phyloP scores from a whole-genome alignment of 2,329 filamentous ascomycete species.

The Chrysoporthe deuterocubensis region DNA sequence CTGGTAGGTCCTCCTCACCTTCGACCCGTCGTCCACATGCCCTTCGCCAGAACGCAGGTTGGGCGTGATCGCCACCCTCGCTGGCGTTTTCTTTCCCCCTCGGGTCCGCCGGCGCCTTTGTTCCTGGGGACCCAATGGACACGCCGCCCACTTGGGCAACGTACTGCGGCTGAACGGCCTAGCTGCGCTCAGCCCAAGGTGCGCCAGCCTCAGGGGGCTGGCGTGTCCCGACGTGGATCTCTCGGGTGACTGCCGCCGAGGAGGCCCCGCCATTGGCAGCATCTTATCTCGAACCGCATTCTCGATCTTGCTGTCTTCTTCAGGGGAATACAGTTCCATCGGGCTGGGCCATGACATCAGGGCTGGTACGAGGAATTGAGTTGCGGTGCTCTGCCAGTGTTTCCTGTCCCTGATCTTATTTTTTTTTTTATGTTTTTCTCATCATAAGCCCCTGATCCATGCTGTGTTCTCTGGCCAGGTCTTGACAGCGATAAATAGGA shows the following conservation, averaged over 20 bases:
- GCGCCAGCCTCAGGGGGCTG: constrained; percentile 14
- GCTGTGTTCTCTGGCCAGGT: neutral
- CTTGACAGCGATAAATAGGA: neutral
- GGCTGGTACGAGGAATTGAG: neutral
- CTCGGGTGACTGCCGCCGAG: constrained; percentile 15
- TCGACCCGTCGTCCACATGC: neutral
- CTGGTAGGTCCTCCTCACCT: neutral
- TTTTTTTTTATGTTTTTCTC: too few species aligned
- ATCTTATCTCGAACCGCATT: constrained; percentile 14
- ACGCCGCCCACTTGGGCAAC: neutral
- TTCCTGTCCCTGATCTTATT: neutral
- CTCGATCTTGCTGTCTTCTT: constrained; percentile 3
- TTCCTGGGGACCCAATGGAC: neutral
- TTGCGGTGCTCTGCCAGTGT: neutral
- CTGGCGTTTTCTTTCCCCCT: neutral
- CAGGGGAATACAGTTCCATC: constrained; percentile 1
- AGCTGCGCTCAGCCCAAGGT: constrained; percentile 4
- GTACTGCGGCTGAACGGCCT: constrained; percentile 3
- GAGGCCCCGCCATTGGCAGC: constrained; percentile 15
- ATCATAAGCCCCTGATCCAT: neutral
- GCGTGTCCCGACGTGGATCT: constrained; percentile 5
- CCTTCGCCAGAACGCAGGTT: neutral
- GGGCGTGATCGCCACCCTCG: neutral
- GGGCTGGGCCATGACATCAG: constrained; percentile 16
- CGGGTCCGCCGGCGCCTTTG: constrained; percentile 8